phyloP scores from a whole-genome alignment of 495 filamentous ascomycete species.

The Penicillium angulare region DNA sequence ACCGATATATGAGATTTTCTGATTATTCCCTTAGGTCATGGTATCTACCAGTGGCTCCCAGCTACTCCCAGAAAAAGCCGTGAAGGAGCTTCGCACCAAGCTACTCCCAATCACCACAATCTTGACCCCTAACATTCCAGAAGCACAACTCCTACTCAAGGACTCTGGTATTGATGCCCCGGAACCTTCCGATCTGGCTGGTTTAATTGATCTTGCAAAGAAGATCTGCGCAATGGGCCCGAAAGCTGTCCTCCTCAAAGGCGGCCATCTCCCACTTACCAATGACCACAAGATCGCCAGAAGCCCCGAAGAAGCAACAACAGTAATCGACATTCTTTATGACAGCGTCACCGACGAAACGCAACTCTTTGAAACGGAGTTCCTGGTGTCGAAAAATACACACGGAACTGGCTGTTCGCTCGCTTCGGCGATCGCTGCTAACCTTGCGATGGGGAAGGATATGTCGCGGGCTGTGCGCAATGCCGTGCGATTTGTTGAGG shows the following conservation, averaged over 20 bases:
- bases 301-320: conserved; percentile 54
- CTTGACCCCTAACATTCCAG: conserved; percentile 89
- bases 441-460: conserved; percentile 66
- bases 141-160: conserved; percentile 72
- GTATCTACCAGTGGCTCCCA: conserved; percentile 80
- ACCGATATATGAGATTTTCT: neutral
- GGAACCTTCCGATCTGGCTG: conserved; percentile 54
- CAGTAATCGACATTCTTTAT: conserved; percentile 73
- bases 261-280: conserved; percentile 82
- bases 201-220: conserved; percentile 66
- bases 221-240: conserved; percentile 66
- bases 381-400: conserved; percentile 71
- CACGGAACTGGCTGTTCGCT: conserved; percentile 96
- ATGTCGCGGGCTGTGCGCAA: conserved; percentile 63
- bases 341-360: conserved; percentile 50
- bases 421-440: conserved; percentile 88
- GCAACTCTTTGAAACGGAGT: conserved; percentile 62
- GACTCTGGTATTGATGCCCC: conserved; percentile 48
- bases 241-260: conserved; percentile 82
- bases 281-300: conserved; percentile 54
- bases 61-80: conserved; percentile 68
- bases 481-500: conserved; percentile 79
- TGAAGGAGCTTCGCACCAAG: conserved; percentile 59
- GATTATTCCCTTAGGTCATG: conserved; percentile 70
- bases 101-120: conserved; percentile 77